Evolutionary conservation across 1,139 yeast species (phyloP), one percentile per base, ranked within the genome.

Genomic region (Pneumocystis murina): DNA sequence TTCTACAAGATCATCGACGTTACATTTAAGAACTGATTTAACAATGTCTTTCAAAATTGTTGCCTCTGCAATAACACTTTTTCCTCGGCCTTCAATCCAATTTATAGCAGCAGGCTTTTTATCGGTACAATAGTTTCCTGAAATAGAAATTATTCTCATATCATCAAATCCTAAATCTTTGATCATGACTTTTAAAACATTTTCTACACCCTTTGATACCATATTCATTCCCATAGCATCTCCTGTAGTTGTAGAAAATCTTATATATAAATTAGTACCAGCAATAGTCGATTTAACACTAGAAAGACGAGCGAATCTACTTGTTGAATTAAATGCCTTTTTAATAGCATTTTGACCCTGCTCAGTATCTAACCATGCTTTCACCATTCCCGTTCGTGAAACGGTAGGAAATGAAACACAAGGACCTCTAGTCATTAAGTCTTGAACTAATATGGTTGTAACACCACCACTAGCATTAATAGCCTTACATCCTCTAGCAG

Each of bases 141-240:
- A 89, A 62, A 92, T 87, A 1, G 97, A 88, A 64, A 92, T 84
- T 64, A 94, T 82, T 67, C 82, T 84, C 99, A 92, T 92, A 76
- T 92, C 98, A 17, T 82, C 84, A 83, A 92, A 92, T 2, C 97
- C 97, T 73, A 86, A 86, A 71, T 86, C 90, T 71, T 86, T 89
- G 62, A 81, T 83, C 96, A 92, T 90, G 73, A 81, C 84, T 69
- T 84, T 84, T 72, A 92, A 81, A 1, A 96, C 83, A 74, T 79
- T 80, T 75, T 94, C 99, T 63, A 89, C 97, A 75, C 98, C 99
- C 76, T 92, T 92, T 40, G 98, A 92, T 69, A 92, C 94, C 99
- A 92, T 94, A 74, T 92, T 92, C 99, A 92, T 92, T 69, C 98
- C 99, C 99, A 92, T 92, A 24, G 98, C 98, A 78, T 92, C 99